phyloP scores from a whole-genome alignment of 2,329 filamentous ascomycete genomes.

The Neurospora sp. region DNA sequence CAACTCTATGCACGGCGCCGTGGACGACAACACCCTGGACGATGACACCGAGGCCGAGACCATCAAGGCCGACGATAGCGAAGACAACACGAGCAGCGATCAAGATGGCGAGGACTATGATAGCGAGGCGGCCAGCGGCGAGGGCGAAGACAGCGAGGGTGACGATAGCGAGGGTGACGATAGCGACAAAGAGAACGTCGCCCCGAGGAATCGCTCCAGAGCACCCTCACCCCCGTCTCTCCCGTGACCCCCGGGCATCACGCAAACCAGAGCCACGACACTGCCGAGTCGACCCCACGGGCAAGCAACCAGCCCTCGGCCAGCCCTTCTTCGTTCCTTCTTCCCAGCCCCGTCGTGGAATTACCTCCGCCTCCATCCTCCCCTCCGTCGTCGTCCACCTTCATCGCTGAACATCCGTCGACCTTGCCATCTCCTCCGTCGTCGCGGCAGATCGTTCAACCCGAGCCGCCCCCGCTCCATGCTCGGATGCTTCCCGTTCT shows the following conservation, averaged over 20 bases:
- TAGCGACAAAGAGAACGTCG: background rate
- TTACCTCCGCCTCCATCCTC: no score
- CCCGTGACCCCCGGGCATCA: background rate
- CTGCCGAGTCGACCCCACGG: background rate
- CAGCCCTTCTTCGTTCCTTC: no score
- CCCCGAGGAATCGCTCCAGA: background rate
- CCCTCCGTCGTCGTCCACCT: no score
- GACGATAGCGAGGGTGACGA: background rate
- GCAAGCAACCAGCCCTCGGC: no score
- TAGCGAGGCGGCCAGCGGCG: no score
- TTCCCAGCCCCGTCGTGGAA: no score
- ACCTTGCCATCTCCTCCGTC: background rate
- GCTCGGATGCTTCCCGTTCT: background rate
- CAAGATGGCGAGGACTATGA: no score
- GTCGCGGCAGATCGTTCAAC: no score
- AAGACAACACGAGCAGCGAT: background rate
- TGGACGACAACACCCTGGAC: no score
- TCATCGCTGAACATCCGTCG: no score
- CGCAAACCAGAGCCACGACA: background rate
- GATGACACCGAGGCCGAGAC: background rate
- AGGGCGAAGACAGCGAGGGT: background rate
- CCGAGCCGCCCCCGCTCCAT: no score
- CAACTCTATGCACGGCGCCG: no score
- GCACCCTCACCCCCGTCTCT: background rate
- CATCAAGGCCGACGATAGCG: background rate